Conservation (phyloP, 345 rosid species). For the Eutrema yunnanense region DNA sequence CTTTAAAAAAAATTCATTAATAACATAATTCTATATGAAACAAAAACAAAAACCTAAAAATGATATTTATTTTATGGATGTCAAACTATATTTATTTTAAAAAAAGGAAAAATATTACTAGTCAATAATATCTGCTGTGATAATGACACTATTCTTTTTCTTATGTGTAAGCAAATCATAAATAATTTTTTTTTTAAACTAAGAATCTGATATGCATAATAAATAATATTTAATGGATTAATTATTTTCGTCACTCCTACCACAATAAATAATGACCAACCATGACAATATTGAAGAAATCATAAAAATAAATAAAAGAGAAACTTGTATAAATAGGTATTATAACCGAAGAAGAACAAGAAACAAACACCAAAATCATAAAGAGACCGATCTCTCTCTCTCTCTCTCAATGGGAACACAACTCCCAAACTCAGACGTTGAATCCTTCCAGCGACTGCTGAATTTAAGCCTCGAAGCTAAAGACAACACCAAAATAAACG, state of each 20-base stretch:
- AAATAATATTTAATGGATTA: neutral
- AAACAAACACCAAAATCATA: neutral
- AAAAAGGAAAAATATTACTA: neutral
- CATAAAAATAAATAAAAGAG: neutral
- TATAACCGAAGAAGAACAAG: neutral
- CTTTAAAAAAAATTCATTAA: too few species aligned
- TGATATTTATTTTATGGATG: neutral
- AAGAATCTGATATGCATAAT: neutral
- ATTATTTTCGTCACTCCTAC: neutral
- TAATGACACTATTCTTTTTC: neutral
- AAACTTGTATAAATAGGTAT: neutral
- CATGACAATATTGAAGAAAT: neutral
- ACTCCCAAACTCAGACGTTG: neutral
- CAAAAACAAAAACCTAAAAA: neutral
- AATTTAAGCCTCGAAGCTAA: neutral
- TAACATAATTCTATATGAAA: neutral
- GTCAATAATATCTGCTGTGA: neutral
- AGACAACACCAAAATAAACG: neutral
- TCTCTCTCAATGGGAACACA: conserved; percentile 1
- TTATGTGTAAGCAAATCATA: neutral
- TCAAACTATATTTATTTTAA: neutral
- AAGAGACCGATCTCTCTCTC: neutral
- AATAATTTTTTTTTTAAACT: neutral
- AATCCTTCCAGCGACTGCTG: neutral
- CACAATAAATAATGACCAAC: neutral